Conservation (phyloP, 192 early-diverging fungal genomes). For the Podila epicladia region DNA sequence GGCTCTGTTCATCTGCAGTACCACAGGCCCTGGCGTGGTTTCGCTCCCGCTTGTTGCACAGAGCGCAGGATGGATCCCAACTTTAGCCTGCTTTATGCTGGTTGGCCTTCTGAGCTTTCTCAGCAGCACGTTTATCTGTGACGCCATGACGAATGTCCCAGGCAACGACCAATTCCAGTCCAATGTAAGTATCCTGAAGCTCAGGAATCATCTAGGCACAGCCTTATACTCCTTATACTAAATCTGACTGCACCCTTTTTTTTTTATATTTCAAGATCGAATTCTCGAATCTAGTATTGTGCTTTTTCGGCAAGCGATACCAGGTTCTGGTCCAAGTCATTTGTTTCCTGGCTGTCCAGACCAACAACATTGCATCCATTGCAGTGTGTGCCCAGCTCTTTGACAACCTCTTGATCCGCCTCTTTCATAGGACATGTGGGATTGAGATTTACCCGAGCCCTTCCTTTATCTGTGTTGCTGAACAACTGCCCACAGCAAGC, state of each 20-base stretch:
- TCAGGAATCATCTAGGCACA: no score
- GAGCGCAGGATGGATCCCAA: conserved; percentile 41
- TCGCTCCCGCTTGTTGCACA: conserved; percentile 41
- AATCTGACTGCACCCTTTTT: not conserved
- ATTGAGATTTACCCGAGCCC: conserved; percentile 63
- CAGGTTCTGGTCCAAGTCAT: conserved; percentile 71
- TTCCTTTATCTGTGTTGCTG: conserved; percentile 65
- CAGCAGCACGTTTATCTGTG: conserved; percentile 74
- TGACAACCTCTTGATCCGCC: conserved; percentile 68
- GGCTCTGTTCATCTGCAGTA: conserved; percentile 53
- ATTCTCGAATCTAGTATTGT: conserved; percentile 74
- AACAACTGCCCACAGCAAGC: conserved; percentile 50
- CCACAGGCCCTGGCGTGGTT: conserved; percentile 54
- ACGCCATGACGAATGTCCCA: conserved; percentile 71
- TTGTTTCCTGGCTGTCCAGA: conserved; percentile 74
- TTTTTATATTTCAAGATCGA: conserved; percentile 60
- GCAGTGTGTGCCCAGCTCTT: conserved; percentile 75
- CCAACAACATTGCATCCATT: conserved; percentile 76
- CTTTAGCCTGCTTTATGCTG: conserved; percentile 62
- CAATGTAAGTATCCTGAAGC: conserved; percentile 17
- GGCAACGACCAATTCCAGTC: conserved; percentile 79
- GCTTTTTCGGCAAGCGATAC: conserved; percentile 69
- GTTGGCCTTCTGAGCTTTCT: conserved; percentile 67
- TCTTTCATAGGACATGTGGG: conserved; percentile 74
- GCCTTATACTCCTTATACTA: no score